Evolutionary conservation across 139 green algal species (phyloP).

Genomic region (Chlamydomonas sp.): DNA sequence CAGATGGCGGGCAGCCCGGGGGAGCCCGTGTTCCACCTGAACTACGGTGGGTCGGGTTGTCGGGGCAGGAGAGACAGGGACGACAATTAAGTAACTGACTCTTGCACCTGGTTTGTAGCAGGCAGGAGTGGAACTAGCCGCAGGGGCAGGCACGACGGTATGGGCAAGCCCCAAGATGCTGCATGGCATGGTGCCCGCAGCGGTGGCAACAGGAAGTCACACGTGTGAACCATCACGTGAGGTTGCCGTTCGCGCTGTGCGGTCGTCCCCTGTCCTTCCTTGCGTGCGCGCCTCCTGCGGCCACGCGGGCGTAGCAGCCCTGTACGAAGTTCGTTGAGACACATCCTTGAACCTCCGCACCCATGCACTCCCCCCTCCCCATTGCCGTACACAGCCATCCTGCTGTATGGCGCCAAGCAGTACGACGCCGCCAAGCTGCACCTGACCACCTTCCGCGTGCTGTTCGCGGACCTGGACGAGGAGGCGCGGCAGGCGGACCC

Average conservation of each 20-base stretch:
- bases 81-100: not conserved
- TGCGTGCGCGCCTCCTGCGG: no score
- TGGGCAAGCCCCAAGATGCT: no score
- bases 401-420: conserved; percentile 58
- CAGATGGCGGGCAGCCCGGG: conserved; percentile 61
- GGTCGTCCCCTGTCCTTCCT: no score
- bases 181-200: no score
- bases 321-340: no score
- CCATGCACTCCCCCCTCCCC: not conserved
- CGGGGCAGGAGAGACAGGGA: no score
- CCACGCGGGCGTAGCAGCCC: no score
- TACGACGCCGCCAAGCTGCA: conserved; percentile 41
- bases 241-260: no score
- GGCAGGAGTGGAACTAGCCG: not conserved
- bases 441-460: conserved; percentile 47
- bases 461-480: conserved; percentile 58
- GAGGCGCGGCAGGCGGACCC: conserved; percentile 43
- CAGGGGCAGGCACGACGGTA: no score
- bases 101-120: not conserved
- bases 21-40: conserved; percentile 78
- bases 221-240: no score
- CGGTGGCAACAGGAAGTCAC: no score
- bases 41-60: conserved; percentile 70
- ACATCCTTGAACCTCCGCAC: not conserved
- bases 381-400: conserved; percentile 56